Percentiles rank a stretch among this genome's conserved stretches.
Conservation (phyloP, 2,329 filamentous ascomycete species). For the Colletotrichum aenigma region DNA sequence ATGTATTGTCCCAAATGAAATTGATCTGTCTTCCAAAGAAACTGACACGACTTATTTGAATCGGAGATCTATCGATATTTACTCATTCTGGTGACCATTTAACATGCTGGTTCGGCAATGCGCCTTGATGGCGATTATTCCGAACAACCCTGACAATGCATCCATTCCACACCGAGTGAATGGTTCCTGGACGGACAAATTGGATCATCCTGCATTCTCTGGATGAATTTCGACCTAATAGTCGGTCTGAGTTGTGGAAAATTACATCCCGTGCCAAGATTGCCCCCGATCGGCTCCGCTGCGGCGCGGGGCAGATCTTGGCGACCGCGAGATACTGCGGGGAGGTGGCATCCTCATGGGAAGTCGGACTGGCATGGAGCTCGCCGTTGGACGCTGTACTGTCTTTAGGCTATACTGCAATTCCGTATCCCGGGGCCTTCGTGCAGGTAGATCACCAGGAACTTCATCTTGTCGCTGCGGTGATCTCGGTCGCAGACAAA, state of each 20-base stretch:
- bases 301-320: neutral
- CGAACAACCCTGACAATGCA: neutral
- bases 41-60: neutral
- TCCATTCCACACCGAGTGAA: neutral
- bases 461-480: neutral
- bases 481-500: too few species aligned
- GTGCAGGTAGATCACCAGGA: neutral
- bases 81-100: neutral
- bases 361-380: neutral
- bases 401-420: neutral
- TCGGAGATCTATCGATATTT: neutral
- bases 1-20: neutral
- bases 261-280: neutral
- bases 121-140: neutral
- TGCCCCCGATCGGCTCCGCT: neutral
- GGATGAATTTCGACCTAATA: neutral
- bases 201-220: neutral
- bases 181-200: neutral
- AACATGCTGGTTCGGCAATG: neutral
- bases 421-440: neutral
- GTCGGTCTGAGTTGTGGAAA: neutral
- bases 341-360: neutral
- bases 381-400: neutral
- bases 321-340: neutral
- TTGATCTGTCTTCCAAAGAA: neutral